Base-by-base conservation (phyloP, 192 early-diverging fungal genomes). In the Coemansia sp. region DNA sequence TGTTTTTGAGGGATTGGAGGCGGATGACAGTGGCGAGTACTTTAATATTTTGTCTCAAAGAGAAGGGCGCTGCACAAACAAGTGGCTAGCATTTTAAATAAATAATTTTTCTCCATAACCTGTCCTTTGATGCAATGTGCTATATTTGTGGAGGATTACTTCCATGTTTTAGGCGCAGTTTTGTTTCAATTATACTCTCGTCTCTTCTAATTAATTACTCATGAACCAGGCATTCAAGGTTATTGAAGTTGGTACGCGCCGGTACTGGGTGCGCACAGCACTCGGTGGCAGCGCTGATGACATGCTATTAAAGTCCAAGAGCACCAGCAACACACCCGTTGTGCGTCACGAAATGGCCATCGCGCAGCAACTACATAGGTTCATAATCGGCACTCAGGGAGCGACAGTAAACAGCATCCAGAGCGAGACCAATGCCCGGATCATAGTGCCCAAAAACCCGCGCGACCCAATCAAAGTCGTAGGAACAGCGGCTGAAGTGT, bases 321-420 rank as follows among this genome's bases (percentile, higher is more conserved):
- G 1, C n/a, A 20, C 4, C 22, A 5, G 1, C n/a, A 20, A 8
- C 22, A 31, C 1, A 15, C 19, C 27, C 14, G 19, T 37, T 42
- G 17, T 37, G 40, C 64, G 64, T 15, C 47, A 45, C 0, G 14
- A 54, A 14, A 47, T 68, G 6, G 11, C 37, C 2, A 37, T 76
- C 6, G 47, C 74, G 4, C 67, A 68, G 2, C 59, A 58, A 10
- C 64, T 76, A 22, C 76, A 78, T 59, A 68, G 57, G 57, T 62
- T 51, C 15, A 20, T 72, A 24, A 22, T 72, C 17, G 76, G 70
- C 7, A 1, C 37, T 4, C 29, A 32, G 0, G 64, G 74, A 1
- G 20, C 57, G 4, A 68, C 62, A 0, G n/a, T 71, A 22, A 40
- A 8, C 17, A 36, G 35, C 32, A 38, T 64, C 8, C 41, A 31